Percentiles rank a stretch among this genome's conserved stretches.
phyloP scores from a whole-genome alignment of 1,284 basidiomycete species.

The Meripilus lineatus region DNA sequence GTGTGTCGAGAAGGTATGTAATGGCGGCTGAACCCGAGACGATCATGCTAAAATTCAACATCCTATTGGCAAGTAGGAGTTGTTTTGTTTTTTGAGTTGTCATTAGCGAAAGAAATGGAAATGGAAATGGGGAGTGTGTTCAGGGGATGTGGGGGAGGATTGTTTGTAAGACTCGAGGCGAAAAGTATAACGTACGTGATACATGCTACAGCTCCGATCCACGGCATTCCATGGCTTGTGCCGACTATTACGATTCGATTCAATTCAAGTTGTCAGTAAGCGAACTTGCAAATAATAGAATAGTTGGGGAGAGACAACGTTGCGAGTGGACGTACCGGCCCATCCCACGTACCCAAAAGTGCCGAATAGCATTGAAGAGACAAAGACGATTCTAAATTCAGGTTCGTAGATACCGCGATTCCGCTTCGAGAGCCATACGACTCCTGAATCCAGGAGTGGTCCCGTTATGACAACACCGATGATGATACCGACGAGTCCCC shows the following conservation, averaged over 20 bases:
- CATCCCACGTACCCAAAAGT: constrained; percentile 42
- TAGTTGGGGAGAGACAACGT: background rate
- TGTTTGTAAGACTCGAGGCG: background rate
- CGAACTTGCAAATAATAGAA: too few relatives aligned
- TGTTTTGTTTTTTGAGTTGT: too few relatives aligned
- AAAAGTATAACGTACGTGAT: constrained; percentile 26
- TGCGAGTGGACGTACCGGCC: constrained; percentile 25
- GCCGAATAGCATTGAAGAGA: constrained; percentile 37
- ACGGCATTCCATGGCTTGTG: constrained; percentile 36
- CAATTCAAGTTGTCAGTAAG: too few relatives aligned
- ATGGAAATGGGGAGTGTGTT: too few relatives aligned
- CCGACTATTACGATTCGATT: too few relatives aligned
- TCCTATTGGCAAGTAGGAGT: too few relatives aligned
- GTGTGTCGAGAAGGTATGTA: constrained; percentile 40
- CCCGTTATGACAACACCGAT: constrained; percentile 35
- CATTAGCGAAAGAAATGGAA: too few relatives aligned
- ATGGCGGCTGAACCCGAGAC: constrained; percentile 36
- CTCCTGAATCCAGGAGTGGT: constrained; percentile 38
- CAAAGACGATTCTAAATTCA: constrained; percentile 40
- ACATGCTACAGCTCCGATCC: constrained; percentile 40
- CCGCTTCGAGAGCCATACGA: constrained; percentile 36
- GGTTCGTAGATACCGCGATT: constrained; percentile 44
- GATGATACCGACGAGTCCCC: constrained; percentile 38
- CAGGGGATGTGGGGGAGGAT: too few relatives aligned
- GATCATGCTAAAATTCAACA: constrained; percentile 37